Conservation (phyloP, 768 basidiomycete species). For the Rhizopogon vinicolor region DNA sequence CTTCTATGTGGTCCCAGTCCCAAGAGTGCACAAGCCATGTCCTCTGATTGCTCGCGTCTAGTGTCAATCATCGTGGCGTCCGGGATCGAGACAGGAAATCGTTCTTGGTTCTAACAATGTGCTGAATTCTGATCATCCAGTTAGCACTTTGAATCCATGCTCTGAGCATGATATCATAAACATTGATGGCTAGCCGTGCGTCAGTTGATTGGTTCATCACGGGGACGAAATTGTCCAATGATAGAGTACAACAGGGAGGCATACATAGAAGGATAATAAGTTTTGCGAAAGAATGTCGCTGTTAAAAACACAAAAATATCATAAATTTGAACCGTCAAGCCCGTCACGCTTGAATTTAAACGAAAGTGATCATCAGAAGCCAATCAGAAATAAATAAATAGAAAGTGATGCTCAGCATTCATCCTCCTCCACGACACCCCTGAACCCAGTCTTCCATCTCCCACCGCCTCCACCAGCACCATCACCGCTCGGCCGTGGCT, state of each 20-base stretch:
- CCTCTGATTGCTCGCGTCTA: too few species aligned
- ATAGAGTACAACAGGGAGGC: background rate
- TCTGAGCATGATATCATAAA: too few species aligned
- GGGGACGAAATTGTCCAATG: background rate
- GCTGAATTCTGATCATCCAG: too few species aligned
- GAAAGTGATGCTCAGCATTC: constrained; percentile 25
- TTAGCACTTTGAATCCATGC: too few species aligned
- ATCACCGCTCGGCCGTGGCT: constrained; percentile 73
- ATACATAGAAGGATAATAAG: background rate
- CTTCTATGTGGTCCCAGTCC: too few species aligned
- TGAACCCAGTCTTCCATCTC: constrained; percentile 24
- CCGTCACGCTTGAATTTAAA: background rate
- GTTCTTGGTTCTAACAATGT: too few species aligned
- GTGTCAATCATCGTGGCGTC: too few species aligned
- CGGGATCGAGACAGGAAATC: too few species aligned
- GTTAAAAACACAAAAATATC: background rate
- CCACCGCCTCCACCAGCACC: constrained; percentile 14
- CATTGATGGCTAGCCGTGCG: too few species aligned
- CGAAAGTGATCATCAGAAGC: background rate
- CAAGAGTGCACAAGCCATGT: too few species aligned
- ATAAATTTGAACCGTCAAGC: background rate
- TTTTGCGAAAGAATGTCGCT: background rate
- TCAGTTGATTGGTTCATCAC: background rate
- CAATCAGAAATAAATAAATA: background rate
- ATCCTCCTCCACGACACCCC: constrained; percentile 46